A percentile compares a stretch with the other conserved stretches of the same genome.
Conservation (phyloP, 169 alveolate genomes). For the Cryptosporidium muris region DNA sequence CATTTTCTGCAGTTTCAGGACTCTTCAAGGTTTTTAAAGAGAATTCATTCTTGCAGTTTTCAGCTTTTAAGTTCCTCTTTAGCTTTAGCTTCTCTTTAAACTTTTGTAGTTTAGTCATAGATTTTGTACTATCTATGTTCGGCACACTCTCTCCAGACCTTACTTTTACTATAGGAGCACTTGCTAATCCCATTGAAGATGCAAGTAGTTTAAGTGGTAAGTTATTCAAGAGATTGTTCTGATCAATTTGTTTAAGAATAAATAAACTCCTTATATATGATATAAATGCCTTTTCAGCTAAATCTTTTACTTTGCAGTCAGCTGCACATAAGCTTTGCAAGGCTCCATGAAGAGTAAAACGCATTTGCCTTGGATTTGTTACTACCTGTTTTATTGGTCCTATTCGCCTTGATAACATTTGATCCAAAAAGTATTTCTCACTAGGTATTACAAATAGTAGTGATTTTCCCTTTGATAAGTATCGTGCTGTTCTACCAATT, state of each 20-base stretch:
- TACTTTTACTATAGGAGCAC: conserved; percentile 39
- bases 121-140: neutral
- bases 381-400: conserved; percentile 25
- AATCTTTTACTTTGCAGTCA: conserved; percentile 25
- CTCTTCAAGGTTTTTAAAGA: neutral
- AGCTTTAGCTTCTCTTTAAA: conserved; percentile 57
- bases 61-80: conserved; percentile 1
- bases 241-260: conserved; percentile 12
- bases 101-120: conserved; percentile 22
- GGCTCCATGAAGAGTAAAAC: conserved; percentile 44
- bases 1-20: neutral
- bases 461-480: conserved; percentile 89
- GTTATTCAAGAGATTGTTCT: neutral
- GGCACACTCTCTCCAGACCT: neutral
- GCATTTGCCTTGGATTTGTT: conserved; percentile 30
- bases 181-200: conserved; percentile 38
- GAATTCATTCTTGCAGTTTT: neutral
- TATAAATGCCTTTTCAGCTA: conserved; percentile 64
- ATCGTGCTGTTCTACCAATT: conserved; percentile 97
- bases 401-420: conserved; percentile 9
- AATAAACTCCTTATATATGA: conserved; percentile 55
- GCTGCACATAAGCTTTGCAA: conserved; percentile 54
- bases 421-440: conserved; percentile 43
- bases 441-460: conserved; percentile 72
- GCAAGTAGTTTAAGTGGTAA: conserved; percentile 33